phyloP scores from a whole-genome alignment of 148 eudicot genomes.

The Pouteria glomerata region DNA sequence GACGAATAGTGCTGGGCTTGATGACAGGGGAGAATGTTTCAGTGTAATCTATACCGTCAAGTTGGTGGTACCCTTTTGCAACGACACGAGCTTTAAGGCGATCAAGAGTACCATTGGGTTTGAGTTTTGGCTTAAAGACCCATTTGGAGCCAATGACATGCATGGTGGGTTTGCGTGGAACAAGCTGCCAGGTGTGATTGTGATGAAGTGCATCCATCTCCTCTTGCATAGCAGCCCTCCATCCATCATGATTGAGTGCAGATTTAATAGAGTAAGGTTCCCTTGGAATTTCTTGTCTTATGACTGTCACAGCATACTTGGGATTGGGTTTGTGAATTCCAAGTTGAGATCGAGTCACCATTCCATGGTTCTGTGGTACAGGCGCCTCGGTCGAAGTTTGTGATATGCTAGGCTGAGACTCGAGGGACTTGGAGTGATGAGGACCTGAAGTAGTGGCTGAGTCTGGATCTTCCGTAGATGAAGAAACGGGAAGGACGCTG shows the following conservation, averaged over 20 bases:
- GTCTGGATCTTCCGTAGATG: too few relatives aligned
- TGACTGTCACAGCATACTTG: background rate
- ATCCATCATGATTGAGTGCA: background rate
- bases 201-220: background rate
- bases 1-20: background rate
- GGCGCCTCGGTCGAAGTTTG: too few relatives aligned
- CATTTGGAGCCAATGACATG: too few relatives aligned
- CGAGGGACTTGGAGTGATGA: background rate
- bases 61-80: background rate
- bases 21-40: background rate
- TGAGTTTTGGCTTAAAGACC: background rate
- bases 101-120: background rate
- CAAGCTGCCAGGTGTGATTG: conserved; percentile 3
- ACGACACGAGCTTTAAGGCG: background rate
- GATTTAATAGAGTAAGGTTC: background rate
- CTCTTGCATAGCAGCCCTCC: background rate
- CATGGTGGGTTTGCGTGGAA: background rate
- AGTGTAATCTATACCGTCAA: background rate
- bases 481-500: too few relatives aligned
- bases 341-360: background rate
- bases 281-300: background rate
- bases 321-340: conserved; percentile 1
- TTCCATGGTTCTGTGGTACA: background rate
- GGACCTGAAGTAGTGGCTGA: background rate
- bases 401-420: too few relatives aligned